Percentiles rank a stretch among this genome's conserved stretches.
phyloP scores from a whole-genome alignment of 768 basidiomycete genomes.

The Hemileccinum rubropunctum region DNA sequence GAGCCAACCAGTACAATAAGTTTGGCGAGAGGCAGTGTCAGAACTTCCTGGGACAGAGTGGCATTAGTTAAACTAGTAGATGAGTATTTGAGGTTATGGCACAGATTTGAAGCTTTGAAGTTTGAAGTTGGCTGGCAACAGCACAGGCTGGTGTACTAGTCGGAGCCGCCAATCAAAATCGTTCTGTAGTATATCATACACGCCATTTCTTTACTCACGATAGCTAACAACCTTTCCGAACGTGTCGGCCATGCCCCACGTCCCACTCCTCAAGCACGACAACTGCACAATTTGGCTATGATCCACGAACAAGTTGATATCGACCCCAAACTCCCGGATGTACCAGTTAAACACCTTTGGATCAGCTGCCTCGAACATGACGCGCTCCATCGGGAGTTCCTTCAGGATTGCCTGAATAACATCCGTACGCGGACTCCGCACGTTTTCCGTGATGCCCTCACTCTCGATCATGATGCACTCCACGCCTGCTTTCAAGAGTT shows the following conservation, averaged over 20 bases:
- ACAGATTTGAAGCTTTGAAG: too few species aligned
- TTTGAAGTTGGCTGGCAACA: too few species aligned
- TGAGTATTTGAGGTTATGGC: too few species aligned
- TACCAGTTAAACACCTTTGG: constrained; percentile 44
- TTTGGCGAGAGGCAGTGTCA: too few species aligned
- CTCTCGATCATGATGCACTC: constrained; percentile 48
- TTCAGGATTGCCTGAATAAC: constrained; percentile 41
- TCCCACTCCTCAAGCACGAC: constrained; percentile 41
- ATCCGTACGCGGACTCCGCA: constrained; percentile 40
- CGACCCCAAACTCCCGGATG: constrained; percentile 30
- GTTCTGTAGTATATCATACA: too few species aligned
- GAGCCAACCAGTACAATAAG: too few species aligned
- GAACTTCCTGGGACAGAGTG: too few species aligned
- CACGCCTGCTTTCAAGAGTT: constrained; percentile 41
- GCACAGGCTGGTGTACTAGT: too few species aligned
- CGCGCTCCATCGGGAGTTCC: constrained; percentile 38
- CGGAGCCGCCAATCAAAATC: too few species aligned
- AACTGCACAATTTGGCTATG: constrained; percentile 46
- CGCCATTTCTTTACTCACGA: constrained; percentile 16
- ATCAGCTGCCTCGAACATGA: constrained; percentile 49
- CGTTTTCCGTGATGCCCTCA: constrained; percentile 48
- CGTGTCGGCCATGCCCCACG: constrained; percentile 45
- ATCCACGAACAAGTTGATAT: constrained; percentile 25
- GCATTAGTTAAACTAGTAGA: too few species aligned
- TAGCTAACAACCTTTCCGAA: constrained; percentile 45